Percentiles rank a stretch among this genome's conserved stretches.
These are phyloP conservation scores for Piper betle DNA, from an alignment of 164 flowering plant genomes.

Conservation along the genomic window DNA sequence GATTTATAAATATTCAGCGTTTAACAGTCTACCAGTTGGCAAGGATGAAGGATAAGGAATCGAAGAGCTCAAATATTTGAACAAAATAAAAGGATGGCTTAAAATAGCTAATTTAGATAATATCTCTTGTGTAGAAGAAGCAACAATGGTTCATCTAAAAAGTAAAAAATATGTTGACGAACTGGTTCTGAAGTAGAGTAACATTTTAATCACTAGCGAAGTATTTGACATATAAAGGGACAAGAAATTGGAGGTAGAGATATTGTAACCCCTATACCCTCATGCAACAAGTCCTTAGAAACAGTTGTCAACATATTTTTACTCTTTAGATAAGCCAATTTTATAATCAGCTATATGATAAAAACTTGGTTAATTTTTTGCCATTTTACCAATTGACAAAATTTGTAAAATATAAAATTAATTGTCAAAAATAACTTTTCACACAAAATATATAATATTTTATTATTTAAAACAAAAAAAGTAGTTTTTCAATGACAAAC, in stretches of 20 bases:
- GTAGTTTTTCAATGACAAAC: too few relatives aligned
- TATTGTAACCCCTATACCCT: constrained; percentile 8
- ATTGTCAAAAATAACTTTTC: too few relatives aligned
- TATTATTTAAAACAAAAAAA: too few relatives aligned
- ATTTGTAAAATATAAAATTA: too few relatives aligned
- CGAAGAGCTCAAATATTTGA: constrained; percentile 2
- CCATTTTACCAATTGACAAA: too few relatives aligned
- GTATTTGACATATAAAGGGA: too few relatives aligned
- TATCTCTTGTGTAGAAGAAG: neutral
- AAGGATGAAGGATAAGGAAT: constrained; percentile 2
- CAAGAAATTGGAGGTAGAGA: neutral
- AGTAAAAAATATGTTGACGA: too few relatives aligned
- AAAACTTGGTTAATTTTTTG: too few relatives aligned
- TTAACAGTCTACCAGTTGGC: constrained; percentile 5
- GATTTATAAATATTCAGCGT: constrained; percentile 1
- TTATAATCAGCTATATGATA: constrained; percentile 2
- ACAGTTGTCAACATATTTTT: neutral
- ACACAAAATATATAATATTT: too few relatives aligned
- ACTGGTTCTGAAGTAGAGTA: too few relatives aligned
- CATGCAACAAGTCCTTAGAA: neutral
- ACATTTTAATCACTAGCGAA: too few relatives aligned
- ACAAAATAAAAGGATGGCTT: constrained; percentile 2
- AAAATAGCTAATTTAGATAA: constrained; percentile 7
- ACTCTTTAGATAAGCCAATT: neutral
- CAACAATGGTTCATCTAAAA: constrained; percentile 3